These are phyloP conservation scores for Allantophomopsis lycopodina DNA, from an alignment of 2,329 filamentous ascomycete species.

Conservation along the genomic window DNA sequence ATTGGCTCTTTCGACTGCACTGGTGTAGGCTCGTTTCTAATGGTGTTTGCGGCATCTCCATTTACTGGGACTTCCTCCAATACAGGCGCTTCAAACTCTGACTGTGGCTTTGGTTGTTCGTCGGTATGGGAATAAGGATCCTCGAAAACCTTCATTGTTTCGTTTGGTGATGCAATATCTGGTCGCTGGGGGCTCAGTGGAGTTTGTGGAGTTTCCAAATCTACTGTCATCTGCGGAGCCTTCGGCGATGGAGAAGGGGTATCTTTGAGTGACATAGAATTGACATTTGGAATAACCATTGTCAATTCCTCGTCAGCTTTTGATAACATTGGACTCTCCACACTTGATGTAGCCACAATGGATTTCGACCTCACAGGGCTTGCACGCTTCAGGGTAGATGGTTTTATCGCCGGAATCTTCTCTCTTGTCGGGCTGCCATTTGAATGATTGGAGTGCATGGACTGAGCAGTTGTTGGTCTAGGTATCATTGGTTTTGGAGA, in stretches of 20 bases:
- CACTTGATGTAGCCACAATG: slow-evolving; percentile 5
- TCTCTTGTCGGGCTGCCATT: slow-evolving; percentile 28
- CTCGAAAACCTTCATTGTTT: slow-evolving; percentile 39
- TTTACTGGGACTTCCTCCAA: slow-evolving; percentile 48
- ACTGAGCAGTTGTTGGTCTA: slow-evolving; percentile 20
- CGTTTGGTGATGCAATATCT: slow-evolving; percentile 10
- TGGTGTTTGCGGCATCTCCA: slow-evolving; percentile 24
- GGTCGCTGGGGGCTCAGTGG: slow-evolving; percentile 24
- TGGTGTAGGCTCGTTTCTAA: slow-evolving; percentile 5
- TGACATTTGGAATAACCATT: slow-evolving; percentile 33
- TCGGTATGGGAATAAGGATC: slow-evolving; percentile 38
- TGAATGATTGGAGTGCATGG: slow-evolving; percentile 19
- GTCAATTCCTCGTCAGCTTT: slow-evolving; percentile 38
- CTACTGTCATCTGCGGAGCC: slow-evolving; percentile 18
- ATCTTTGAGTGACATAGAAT: slow-evolving; percentile 19
- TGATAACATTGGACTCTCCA: slow-evolving; percentile 22
- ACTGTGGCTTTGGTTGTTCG: slow-evolving; percentile 30
- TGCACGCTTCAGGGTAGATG: neutral
- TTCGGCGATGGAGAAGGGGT: slow-evolving; percentile 10
- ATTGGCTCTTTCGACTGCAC: slow-evolving; percentile 8
- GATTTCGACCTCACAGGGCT: slow-evolving; percentile 10
- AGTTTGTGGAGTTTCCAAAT: neutral
- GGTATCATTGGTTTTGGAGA: slow-evolving; percentile 19
- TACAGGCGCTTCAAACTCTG: slow-evolving; percentile 31
- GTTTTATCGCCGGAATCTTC: slow-evolving; percentile 13